Conservation (phyloP, 2,329 filamentous ascomycete species). For the Diaporthe caulivora region DNA sequence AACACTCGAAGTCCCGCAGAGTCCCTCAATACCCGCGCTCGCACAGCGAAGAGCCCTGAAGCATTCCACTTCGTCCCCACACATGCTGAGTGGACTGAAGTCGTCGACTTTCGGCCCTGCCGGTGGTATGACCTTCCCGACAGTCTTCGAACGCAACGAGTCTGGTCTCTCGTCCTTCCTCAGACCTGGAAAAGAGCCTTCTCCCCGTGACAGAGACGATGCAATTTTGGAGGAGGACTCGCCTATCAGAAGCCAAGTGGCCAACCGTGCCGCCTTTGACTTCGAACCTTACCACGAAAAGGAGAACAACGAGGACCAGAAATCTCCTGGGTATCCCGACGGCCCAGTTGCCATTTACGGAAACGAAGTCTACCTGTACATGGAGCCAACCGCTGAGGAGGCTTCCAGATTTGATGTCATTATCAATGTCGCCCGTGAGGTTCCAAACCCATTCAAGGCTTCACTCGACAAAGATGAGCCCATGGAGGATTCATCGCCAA, state of each 20-base stretch:
- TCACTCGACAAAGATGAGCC: slow-evolving; percentile 43
- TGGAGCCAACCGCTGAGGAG: slow-evolving; percentile 83
- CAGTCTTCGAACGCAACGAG: slow-evolving; percentile 70
- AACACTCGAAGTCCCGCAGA: slow-evolving; percentile 66
- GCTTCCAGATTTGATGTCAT: slow-evolving; percentile 84
- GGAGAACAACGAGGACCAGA: slow-evolving; percentile 82
- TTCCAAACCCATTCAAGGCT: slow-evolving; percentile 77
- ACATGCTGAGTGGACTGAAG: slow-evolving; percentile 72
- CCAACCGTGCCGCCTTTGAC: slow-evolving; percentile 69
- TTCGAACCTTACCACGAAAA: slow-evolving; percentile 73
- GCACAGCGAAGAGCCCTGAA: slow-evolving; percentile 73
- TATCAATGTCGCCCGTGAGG: slow-evolving; percentile 87
- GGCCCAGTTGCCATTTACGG: slow-evolving; percentile 86
- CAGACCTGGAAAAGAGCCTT: slow-evolving; percentile 61
- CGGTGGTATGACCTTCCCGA: slow-evolving; percentile 75
- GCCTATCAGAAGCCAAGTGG: slow-evolving; percentile 71
- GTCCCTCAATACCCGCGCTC: slow-evolving; percentile 69
- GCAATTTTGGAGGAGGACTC: slow-evolving; percentile 68
- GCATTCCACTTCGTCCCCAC: slow-evolving; percentile 76
- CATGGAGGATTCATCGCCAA: slow-evolving; percentile 56
- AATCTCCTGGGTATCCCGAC: slow-evolving; percentile 85
- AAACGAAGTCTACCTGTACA: slow-evolving; percentile 81
- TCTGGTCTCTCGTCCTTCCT: slow-evolving; percentile 70
- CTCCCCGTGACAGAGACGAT: slow-evolving; percentile 50
- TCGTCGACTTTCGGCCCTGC: slow-evolving; percentile 71